A percentile compares a stretch with the other conserved stretches of the same genome.
Evolutionary conservation across 129 eudicot species (phyloP).

Genomic region (Helianthus tuberosus): DNA sequence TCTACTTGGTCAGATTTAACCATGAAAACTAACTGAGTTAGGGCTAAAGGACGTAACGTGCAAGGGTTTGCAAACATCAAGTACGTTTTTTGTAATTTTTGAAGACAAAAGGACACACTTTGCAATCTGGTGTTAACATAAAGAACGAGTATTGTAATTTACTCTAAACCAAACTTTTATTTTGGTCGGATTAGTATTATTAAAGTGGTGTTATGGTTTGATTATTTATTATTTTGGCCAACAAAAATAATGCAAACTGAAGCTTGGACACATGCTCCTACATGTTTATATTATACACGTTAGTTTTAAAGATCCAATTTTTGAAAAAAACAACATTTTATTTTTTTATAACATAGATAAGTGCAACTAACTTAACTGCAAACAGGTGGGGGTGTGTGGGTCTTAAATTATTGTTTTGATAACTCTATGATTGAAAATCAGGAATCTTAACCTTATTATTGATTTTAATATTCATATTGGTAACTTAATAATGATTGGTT

Average conservation of each 20-base stretch:
- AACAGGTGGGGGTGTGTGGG: conserved; percentile 26
- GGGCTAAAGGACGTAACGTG: too few relatives aligned
- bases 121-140: too few relatives aligned
- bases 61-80: too few relatives aligned
- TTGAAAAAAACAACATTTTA: not conserved
- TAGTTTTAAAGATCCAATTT: not conserved
- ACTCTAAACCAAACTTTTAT: too few relatives aligned
- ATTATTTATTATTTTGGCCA: too few relatives aligned
- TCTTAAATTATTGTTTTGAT: conserved; percentile 30
- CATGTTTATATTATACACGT: not conserved
- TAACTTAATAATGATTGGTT: conserved; percentile 32
- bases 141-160: too few relatives aligned
- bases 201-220: too few relatives aligned
- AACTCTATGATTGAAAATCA: conserved; percentile 22
- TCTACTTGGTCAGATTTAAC: too few relatives aligned
- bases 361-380: conserved; percentile 35
- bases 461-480: conserved; percentile 21
- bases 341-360: not conserved
- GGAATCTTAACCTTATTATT: conserved; percentile 25
- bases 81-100: too few relatives aligned
- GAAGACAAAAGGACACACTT: too few relatives aligned
- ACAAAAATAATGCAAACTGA: not conserved
- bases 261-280: not conserved
- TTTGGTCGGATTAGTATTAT: too few relatives aligned
- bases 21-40: too few relatives aligned